Base-by-base conservation (phyloP, 495 filamentous ascomycete genomes). In the Tuber melanosporum region DNA sequence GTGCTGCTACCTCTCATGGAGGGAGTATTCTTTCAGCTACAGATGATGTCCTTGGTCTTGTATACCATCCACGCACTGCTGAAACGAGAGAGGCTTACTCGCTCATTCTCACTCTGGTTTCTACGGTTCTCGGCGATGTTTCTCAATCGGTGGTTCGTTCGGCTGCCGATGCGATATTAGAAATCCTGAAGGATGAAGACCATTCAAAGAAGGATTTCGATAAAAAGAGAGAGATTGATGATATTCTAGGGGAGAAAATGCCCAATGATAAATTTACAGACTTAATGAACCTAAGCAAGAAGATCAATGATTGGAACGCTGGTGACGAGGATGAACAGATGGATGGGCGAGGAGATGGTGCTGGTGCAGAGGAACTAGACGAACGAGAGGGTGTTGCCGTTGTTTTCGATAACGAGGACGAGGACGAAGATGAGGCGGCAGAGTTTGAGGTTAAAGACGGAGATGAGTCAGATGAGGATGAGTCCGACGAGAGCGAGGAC, bases 231-330 rank as follows among this genome's bases (percentile, higher is more conserved):
- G 94, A 97, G 82, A 90, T 99, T 52, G 95, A 98, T 79, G 95
- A 98, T 77, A 88, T 98, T 74, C 83, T 99, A 62, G 96, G 95
- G 42, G 88, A 87, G 14, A 91, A 90, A 1, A 91, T 97, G 87
- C 90, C 88, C 46, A 90, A 93, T 0, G 97, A 98, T 83, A 91
- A 97, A 82, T 99, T 97, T 85, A 98, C 98, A 82, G 95, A 98
- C 85, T 86, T 98, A 71, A 91, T 98, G 72, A 99, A 97, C 83
- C 87, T 99, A 9, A 93, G 95, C 46, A 99, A 98, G 87, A 99
- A 99, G 85, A 97, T 99, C 80, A 98, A 96, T 44, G 95, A 99
- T 84, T 99, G 98, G 86, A 93, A 97, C 84, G 93, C 93, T 45
- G 94, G 98, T 82, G 95, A 98, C 81, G 95, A 99, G 42, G 95